Evolutionary conservation across 768 basidiomycete genomes (phyloP), one percentile per base, ranked within the genome.

Genomic region (Tubosaeta sp.): DNA sequence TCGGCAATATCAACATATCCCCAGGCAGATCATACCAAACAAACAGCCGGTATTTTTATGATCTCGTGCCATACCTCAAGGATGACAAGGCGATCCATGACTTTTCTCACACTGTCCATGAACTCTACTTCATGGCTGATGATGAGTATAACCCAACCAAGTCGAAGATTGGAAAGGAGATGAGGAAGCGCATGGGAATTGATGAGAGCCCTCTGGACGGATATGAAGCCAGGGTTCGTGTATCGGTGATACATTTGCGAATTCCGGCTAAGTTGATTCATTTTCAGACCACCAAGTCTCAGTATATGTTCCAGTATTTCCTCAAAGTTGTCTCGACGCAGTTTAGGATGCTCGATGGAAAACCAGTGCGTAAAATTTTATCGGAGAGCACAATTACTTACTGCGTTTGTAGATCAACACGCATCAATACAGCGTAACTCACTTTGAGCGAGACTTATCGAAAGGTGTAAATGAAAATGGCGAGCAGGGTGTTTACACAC

Each of bases 291-390:
- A 73, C 69, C 57, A 87, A 88, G 63, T 70, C 84, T 22, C 81
- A 92, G 58, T 95, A 91, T 68, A 94, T 96, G 92, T 96, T 93
- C 80, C 93, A 98, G 65, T 95, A 98, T 71, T 98, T 97, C 83
- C 77, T 99, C 63, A 99, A 99, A 71, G 95, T 99, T 40, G 96
- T 99, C 35, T 92, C 93, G 7, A 99, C 95, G 2, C 87, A 88
- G 64, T 97, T 96, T 73, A 79, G 82, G 55, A 88, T 85, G n/a
- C 73, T 95, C 24, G 81, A 87, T 53, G 87, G 84, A 27, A 79
- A 86, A 59, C 66, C 71, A 10, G 87, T 88, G 63, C 38, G 81
- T 71, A 25, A 41, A 48, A 46, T 19, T 21, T 8, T 19, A 7
- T 25, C 54, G 27, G n/a, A 41, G 39, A 7, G 9, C 24, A 52